Conservation (phyloP, 768 basidiomycete species). For the Gymnopilus dilepis region DNA sequence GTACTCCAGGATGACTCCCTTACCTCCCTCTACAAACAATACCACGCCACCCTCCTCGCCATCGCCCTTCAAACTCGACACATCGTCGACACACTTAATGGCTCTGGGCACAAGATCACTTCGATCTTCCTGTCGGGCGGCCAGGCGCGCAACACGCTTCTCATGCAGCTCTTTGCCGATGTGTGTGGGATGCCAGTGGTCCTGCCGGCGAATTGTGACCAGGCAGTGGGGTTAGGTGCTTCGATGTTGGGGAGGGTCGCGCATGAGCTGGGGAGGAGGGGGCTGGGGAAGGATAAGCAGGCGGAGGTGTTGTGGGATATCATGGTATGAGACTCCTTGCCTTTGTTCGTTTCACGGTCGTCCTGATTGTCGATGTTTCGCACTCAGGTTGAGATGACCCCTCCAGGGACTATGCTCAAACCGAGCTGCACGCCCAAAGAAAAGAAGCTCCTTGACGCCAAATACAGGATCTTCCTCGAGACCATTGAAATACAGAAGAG, state of each 20-base stretch:
- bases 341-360: conserved; percentile 1
- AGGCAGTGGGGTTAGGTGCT: conserved; percentile 89
- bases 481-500: conserved; percentile 85
- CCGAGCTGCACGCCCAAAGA: conserved; percentile 68
- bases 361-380: neutral
- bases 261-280: conserved; percentile 51
- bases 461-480: conserved; percentile 94
- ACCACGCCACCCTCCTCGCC: conserved; percentile 89
- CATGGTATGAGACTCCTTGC: conserved; percentile 81
- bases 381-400: conserved; percentile 97
- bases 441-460: conserved; percentile 81
- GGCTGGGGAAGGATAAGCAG: conserved; percentile 47
- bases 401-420: conserved; percentile 70
- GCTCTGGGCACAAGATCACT: conserved; percentile 78
- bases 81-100: conserved; percentile 90
- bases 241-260: conserved; percentile 95
- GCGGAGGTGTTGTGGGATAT: conserved; percentile 84
- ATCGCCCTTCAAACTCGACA: conserved; percentile 95
- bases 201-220: conserved; percentile 74
- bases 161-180: conserved; percentile 92
- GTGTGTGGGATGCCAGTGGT: conserved; percentile 83
- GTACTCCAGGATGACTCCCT: conserved; percentile 65
- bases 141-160: conserved; percentile 85
- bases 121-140: conserved; percentile 93
- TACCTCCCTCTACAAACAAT: conserved; percentile 85